These are phyloP conservation scores for Ceratocystiopsis sp. DNA, from an alignment of 2,329 filamentous ascomycete species.

Conservation along the genomic window DNA sequence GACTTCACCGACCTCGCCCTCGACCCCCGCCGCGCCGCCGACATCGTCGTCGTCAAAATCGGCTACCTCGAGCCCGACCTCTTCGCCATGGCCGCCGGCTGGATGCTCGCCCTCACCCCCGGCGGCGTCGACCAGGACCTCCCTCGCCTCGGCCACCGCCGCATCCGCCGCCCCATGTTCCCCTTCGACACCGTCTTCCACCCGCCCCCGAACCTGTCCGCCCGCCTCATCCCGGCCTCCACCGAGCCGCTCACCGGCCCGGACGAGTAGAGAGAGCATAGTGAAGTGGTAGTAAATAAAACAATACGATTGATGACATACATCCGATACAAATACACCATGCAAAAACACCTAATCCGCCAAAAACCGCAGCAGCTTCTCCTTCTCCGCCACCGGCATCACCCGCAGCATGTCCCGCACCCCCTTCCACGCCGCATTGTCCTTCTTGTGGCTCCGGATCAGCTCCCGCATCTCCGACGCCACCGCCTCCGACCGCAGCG, in stretches of 20 bases:
- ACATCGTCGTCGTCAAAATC: constrained; percentile 38
- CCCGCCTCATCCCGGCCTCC: constrained; percentile 11
- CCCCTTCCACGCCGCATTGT: constrained; percentile 66
- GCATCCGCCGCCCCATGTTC: constrained; percentile 30
- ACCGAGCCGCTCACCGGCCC: constrained; percentile 5
- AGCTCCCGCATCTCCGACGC: constrained; percentile 51
- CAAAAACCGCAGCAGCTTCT: constrained; percentile 53
- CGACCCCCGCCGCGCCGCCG: constrained; percentile 22
- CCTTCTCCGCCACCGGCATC: constrained; percentile 75
- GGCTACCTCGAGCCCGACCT: constrained; percentile 37
- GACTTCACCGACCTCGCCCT: constrained; percentile 33
- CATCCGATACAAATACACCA: too few species aligned
- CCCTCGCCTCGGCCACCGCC: constrained; percentile 26
- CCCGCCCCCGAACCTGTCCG: constrained; percentile 9
- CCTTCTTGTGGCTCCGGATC: constrained; percentile 50
- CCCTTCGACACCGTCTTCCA: constrained; percentile 11
- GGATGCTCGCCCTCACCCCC: constrained; percentile 36
- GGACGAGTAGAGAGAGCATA: constrained; percentile 3
- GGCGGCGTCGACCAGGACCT: constrained; percentile 37
- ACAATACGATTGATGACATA: too few species aligned
- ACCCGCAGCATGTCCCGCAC: constrained; percentile 73
- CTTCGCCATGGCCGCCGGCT: constrained; percentile 34
- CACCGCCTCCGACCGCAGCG: constrained; percentile 53
- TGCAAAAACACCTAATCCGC: constrained; percentile 2
- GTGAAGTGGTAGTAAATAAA: too few species aligned